A percentile compares a stretch with the other conserved stretches of the same genome.
phyloP scores from a whole-genome alignment of 805 yeast genomes.

The Candida gorgasii region DNA sequence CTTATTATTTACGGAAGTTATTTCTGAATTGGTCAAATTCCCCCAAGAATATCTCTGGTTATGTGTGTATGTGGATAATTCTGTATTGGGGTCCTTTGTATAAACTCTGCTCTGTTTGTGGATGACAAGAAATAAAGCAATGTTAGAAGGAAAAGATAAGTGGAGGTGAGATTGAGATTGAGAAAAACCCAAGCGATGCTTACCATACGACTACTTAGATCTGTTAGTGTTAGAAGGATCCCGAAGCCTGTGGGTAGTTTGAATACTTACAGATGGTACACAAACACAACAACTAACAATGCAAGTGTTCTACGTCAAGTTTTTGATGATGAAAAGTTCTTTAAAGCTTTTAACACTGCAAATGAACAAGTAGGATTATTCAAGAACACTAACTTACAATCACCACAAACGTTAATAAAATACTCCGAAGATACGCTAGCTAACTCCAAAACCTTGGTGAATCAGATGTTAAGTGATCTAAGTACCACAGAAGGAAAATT shows the following conservation, averaged over 20 bases:
- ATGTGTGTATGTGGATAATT: too few relatives aligned
- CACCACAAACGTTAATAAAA: slow-evolving; percentile 68
- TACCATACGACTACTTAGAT: slow-evolving; percentile 2
- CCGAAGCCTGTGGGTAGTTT: neutral
- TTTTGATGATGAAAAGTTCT: slow-evolving; percentile 63
- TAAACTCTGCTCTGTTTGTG: too few relatives aligned
- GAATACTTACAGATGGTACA: too few relatives aligned
- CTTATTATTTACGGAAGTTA: too few relatives aligned
- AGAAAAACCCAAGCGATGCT: neutral
- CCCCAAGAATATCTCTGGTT: too few relatives aligned
- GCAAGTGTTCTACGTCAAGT: slow-evolving; percentile 46
- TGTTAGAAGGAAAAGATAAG: too few relatives aligned
- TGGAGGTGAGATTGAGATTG: neutral
- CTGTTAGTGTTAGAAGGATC: too few relatives aligned
- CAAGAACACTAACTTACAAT: slow-evolving; percentile 64
- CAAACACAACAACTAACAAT: too few relatives aligned
- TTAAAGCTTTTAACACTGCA: slow-evolving; percentile 48
- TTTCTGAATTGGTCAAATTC: too few relatives aligned
- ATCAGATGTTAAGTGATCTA: slow-evolving; percentile 47
- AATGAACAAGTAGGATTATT: slow-evolving; percentile 58
- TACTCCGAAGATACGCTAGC: slow-evolving; percentile 67
- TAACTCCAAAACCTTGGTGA: slow-evolving; percentile 63
- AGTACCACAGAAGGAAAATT: slow-evolving; percentile 44
- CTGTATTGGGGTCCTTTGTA: too few relatives aligned
- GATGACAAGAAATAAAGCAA: too few relatives aligned